phyloP scores from a whole-genome alignment of 169 alveolate species.

The Plasmodium cynomolgi region DNA sequence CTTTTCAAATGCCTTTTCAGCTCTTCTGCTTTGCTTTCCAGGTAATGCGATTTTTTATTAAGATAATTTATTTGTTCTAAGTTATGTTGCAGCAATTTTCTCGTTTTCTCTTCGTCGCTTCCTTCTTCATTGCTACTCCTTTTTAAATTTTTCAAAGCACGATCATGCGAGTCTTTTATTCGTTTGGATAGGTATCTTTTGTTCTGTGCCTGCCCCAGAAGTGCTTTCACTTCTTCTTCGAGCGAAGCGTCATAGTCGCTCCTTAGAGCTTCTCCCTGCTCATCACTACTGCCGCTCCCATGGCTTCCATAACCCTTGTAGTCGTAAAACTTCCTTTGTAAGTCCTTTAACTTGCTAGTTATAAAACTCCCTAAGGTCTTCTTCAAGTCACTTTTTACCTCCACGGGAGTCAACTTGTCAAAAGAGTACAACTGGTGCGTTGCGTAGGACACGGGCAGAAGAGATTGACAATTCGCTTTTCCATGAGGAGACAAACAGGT shows the following conservation, averaged over 20 bases:
- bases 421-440: constrained; percentile 47
- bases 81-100: constrained; percentile 47
- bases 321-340: constrained; percentile 23
- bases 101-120: constrained; percentile 28
- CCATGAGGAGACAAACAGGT: neutral
- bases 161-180: constrained; percentile 55
- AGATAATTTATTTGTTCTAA: constrained; percentile 57
- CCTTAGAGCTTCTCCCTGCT: neutral
- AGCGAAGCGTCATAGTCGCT: constrained; percentile 34
- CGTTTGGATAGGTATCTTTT: constrained; percentile 49
- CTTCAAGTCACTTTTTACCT: constrained; percentile 36
- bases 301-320: neutral
- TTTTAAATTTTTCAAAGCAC: constrained; percentile 54
- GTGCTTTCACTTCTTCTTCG: constrained; percentile 58
- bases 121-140: neutral
- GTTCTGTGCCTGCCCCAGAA: constrained; percentile 34
- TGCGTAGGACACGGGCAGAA: constrained; percentile 58
- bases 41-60: constrained; percentile 48
- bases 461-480: constrained; percentile 24
- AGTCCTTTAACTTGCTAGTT: constrained; percentile 22
- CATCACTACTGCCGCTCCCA: neutral
- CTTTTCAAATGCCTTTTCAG: constrained; percentile 30
- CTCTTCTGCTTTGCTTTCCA: constrained; percentile 55
- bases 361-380: constrained; percentile 45
- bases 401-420: constrained; percentile 42